phyloP scores from a whole-genome alignment of 139 green algal genomes.

The Picochlorum sp. region DNA sequence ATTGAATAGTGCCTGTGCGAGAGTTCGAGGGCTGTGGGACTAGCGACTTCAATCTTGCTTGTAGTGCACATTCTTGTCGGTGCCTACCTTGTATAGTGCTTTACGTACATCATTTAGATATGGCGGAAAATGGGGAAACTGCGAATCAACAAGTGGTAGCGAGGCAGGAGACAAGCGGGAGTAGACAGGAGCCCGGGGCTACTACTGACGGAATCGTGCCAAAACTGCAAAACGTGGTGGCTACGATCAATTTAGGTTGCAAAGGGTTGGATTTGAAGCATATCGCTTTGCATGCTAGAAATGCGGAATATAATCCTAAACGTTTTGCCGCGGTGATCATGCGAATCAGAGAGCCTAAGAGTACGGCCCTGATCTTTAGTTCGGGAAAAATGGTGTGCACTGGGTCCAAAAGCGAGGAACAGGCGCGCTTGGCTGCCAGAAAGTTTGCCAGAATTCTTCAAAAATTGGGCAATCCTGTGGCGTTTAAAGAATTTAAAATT shows the following conservation, averaged over 20 bases:
- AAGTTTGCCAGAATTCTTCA: slow-evolving; percentile 93
- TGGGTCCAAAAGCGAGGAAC: slow-evolving; percentile 80
- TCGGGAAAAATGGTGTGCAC: slow-evolving; percentile 96
- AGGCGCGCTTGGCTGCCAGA: slow-evolving; percentile 45
- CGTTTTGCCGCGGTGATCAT: slow-evolving; percentile 99
- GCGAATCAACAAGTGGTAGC: not conserved
- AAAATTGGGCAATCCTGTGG: slow-evolving; percentile 71
- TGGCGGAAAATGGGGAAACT: not conserved
- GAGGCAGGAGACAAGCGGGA: not conserved
- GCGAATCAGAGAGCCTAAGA: slow-evolving; percentile 96
- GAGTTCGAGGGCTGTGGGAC: no score
- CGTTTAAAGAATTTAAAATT: slow-evolving; percentile 97
- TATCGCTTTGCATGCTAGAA: slow-evolving; percentile 91
- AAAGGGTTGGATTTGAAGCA: slow-evolving; percentile 85
- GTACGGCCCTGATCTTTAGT: slow-evolving; percentile 95
- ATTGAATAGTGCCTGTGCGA: no score
- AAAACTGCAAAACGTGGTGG: slow-evolving; percentile 85
- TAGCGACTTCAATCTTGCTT: no score
- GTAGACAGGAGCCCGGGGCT: not conserved
- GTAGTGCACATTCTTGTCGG: no score
- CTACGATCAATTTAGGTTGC: slow-evolving; percentile 90
- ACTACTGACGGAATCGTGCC: not conserved
- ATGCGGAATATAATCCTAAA: slow-evolving; percentile 99
- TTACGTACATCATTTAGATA: no score
- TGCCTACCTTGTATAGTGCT: no score